Percentiles rank a stretch among this genome's conserved stretches.
phyloP scores from a whole-genome alignment of 1,284 basidiomycete species.

The Cutaneotrichosporon cyanovorans region DNA sequence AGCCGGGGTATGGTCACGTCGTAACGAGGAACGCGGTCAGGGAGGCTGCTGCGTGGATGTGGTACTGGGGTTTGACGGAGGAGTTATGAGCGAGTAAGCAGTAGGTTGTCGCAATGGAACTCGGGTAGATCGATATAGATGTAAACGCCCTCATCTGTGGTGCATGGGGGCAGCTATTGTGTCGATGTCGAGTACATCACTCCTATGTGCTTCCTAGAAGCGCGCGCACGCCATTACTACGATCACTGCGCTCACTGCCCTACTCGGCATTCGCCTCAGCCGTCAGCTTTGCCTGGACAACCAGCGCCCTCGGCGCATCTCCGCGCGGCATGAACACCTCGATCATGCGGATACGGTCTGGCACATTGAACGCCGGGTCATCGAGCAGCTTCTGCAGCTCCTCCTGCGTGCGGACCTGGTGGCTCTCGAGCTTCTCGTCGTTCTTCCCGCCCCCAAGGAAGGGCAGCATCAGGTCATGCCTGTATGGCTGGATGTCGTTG shows the following conservation, averaged over 20 bases:
- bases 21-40: slow-evolving; percentile 6
- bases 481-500: slow-evolving; percentile 47
- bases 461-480: slow-evolving; percentile 43
- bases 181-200: too few relatives aligned
- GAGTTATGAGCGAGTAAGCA: too few relatives aligned
- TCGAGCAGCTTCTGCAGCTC: slow-evolving; percentile 53
- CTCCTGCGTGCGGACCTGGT: slow-evolving; percentile 37
- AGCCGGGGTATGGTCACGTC: slow-evolving; percentile 6
- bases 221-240: too few relatives aligned
- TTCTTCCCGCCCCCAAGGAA: slow-evolving; percentile 34
- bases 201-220: too few relatives aligned
- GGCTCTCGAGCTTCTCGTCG: slow-evolving; percentile 22
- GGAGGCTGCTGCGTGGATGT: slow-evolving; percentile 6
- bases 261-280: slow-evolving; percentile 35
- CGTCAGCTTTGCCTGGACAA: slow-evolving; percentile 45
- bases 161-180: too few relatives aligned
- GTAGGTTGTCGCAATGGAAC: too few relatives aligned
- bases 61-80: slow-evolving; percentile 1
- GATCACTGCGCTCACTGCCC: background rate
- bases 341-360: slow-evolving; percentile 41
- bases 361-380: slow-evolving; percentile 35
- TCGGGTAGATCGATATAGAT: too few relatives aligned
- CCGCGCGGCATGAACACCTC: slow-evolving; percentile 45
- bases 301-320: slow-evolving; percentile 36
- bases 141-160: too few relatives aligned